A percentile compares a stretch with the other conserved stretches of the same genome.
Evolutionary conservation across 495 filamentous ascomycete genomes (phyloP).

Genomic region (Usnea hakonensis): DNA sequence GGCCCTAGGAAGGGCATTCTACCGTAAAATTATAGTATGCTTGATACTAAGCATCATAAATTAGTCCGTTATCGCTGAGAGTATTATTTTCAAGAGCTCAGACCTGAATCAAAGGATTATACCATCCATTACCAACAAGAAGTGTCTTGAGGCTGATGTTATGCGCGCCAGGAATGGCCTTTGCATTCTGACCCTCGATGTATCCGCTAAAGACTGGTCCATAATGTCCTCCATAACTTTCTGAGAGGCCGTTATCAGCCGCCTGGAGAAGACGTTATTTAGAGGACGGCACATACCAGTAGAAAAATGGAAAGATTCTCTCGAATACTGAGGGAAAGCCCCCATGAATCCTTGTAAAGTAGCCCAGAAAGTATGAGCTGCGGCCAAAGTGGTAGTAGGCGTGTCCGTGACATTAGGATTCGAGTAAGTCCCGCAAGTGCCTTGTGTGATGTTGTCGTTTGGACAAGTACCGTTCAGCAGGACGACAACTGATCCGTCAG

Average conservation of each 20-base stretch:
- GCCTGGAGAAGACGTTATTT: conserved; percentile 46
- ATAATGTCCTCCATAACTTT: conserved; percentile 62
- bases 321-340: conserved; percentile 52
- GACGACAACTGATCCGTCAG: conserved; percentile 26
- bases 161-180: conserved; percentile 35
- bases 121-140: conserved; percentile 62
- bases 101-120: conserved; percentile 63
- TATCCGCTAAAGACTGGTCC: conserved; percentile 59
- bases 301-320: conserved; percentile 46
- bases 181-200: conserved; percentile 58
- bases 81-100: neutral
- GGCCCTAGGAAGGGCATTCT: conserved; percentile 16
- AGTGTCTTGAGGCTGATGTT: conserved; percentile 37
- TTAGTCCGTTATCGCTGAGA: neutral
- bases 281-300: conserved; percentile 43
- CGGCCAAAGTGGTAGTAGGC: conserved; percentile 11
- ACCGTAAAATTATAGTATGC: conserved; percentile 60
- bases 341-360: conserved; percentile 58
- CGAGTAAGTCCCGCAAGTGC: conserved; percentile 15
- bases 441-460: conserved; percentile 11
- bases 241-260: conserved; percentile 47
- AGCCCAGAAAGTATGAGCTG: conserved; percentile 35
- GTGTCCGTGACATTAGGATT: conserved; percentile 8
- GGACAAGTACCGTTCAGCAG: conserved; percentile 7
- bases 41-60: conserved; percentile 30